These are phyloP conservation scores for Fusarium sp. DNA, from an alignment of 2,329 filamentous ascomycete genomes.

Conservation along the genomic window DNA sequence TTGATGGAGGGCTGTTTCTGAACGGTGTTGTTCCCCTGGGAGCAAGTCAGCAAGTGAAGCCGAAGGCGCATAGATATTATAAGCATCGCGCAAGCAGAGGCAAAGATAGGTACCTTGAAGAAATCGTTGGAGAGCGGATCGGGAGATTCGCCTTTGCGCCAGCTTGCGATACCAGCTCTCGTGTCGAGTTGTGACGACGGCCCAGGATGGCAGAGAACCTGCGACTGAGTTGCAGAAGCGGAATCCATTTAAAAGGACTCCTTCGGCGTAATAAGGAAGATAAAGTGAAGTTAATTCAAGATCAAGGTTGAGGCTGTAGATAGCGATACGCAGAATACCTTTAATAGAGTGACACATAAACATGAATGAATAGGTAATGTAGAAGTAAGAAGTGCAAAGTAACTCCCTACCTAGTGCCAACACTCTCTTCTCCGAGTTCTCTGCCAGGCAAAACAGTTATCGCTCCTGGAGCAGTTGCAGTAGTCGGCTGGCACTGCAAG, in stretches of 20 bases:
- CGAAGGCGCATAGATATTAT: not conserved
- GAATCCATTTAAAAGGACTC: slow-evolving; percentile 3
- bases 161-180: slow-evolving; percentile 1
- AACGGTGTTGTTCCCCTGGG: not conserved
- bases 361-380: not conserved
- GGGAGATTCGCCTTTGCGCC: not conserved
- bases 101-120: not conserved
- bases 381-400: not conserved
- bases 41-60: not conserved
- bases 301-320: not conserved
- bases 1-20: not conserved
- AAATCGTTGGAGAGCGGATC: slow-evolving; percentile 2
- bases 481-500: not conserved
- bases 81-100: not conserved
- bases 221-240: not conserved
- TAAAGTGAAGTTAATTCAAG: not conserved
- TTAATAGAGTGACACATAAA: not conserved
- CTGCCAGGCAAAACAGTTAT: not conserved
- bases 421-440: not conserved
- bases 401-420: not conserved
- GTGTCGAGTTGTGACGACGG: not conserved
- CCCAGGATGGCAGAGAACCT: not conserved
- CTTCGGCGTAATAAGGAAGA: not conserved
- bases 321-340: not conserved
- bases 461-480: not conserved